phyloP scores from a whole-genome alignment of 768 basidiomycete genomes.

The Cytidiella melzeri region DNA sequence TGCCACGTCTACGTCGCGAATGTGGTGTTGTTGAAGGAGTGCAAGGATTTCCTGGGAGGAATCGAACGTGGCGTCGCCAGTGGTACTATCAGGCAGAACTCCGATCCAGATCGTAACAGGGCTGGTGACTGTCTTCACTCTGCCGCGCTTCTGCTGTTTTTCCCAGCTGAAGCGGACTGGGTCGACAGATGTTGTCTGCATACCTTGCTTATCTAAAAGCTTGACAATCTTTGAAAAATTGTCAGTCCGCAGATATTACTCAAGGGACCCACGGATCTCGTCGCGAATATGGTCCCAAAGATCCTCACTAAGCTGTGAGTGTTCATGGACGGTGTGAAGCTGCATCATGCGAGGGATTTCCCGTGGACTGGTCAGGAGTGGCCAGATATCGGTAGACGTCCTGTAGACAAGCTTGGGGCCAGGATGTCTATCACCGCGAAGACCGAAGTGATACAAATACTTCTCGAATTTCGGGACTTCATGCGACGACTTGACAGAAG shows the following conservation, averaged over 20 bases:
- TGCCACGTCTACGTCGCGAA: constrained; percentile 18
- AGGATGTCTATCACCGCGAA: constrained; percentile 20
- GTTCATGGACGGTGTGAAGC: constrained; percentile 14
- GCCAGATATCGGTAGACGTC: constrained; percentile 28
- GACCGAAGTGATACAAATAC: constrained; percentile 27
- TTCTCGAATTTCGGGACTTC: constrained; percentile 25
- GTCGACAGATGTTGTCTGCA: constrained; percentile 12
- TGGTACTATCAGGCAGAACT: constrained; percentile 20
- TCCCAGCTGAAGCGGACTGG: constrained; percentile 15
- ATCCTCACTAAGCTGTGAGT: constrained; percentile 15
- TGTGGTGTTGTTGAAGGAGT: constrained; percentile 8
- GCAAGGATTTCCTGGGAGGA: constrained; percentile 14
- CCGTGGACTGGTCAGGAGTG: constrained; percentile 27
- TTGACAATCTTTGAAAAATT: constrained; percentile 13
- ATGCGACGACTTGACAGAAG: constrained; percentile 13
- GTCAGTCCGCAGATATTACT: constrained; percentile 12
- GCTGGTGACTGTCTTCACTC: constrained; percentile 10
- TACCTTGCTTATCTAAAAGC: constrained; percentile 10
- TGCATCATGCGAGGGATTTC: constrained; percentile 24
- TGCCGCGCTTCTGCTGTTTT: constrained; percentile 6
- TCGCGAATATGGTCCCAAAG: constrained; percentile 17
- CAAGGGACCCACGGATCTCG: constrained; percentile 20
- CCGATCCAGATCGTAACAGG: constrained; percentile 22
- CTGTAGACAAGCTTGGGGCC: constrained; percentile 34
- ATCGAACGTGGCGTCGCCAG: constrained; percentile 15